Conservation (phyloP, 1,139 yeast genomes). For the Zygosaccharomyces sapae region DNA sequence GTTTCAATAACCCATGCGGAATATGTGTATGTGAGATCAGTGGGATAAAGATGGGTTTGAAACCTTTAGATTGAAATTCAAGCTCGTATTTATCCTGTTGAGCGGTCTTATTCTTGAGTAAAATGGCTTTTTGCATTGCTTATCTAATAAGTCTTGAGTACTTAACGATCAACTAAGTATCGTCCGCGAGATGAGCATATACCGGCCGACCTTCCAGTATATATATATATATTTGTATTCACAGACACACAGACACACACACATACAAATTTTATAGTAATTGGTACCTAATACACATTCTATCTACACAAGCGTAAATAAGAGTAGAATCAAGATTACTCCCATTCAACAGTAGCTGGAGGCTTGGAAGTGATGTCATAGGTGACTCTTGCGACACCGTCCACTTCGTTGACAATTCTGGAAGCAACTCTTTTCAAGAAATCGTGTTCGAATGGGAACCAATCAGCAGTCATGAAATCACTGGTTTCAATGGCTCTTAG, state of each 20-base stretch:
- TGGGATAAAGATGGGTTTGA: slow-evolving; percentile 57
- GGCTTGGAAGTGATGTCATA: slow-evolving; percentile 98
- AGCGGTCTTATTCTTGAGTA: slow-evolving; percentile 64
- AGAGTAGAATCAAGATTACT: slow-evolving; percentile 43
- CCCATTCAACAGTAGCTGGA: slow-evolving; percentile 99
- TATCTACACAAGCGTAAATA: slow-evolving; percentile 1
- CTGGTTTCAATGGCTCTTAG: slow-evolving; percentile 95
- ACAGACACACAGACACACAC: neutral
- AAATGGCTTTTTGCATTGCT: slow-evolving; percentile 28
- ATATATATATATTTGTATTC: no score
- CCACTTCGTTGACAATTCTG: slow-evolving; percentile 96
- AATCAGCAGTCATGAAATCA: slow-evolving; percentile 99
- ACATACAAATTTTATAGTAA: neutral
- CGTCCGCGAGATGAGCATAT: no score
- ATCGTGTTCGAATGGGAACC: slow-evolving; percentile 90
- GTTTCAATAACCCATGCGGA: slow-evolving; percentile 42
- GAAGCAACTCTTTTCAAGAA: slow-evolving; percentile 92
- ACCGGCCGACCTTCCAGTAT: no score
- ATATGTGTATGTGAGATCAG: slow-evolving; percentile 59
- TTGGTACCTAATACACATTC: neutral
- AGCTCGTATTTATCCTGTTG: slow-evolving; percentile 63
- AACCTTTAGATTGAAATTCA: slow-evolving; percentile 38
- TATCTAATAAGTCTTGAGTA: neutral
- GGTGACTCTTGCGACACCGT: slow-evolving; percentile 98
- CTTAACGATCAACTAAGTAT: no score